Percentiles rank a stretch among this genome's conserved stretches.
Conservation (phyloP, 331 rosid genomes). For the Erythrophleum ivorense region DNA sequence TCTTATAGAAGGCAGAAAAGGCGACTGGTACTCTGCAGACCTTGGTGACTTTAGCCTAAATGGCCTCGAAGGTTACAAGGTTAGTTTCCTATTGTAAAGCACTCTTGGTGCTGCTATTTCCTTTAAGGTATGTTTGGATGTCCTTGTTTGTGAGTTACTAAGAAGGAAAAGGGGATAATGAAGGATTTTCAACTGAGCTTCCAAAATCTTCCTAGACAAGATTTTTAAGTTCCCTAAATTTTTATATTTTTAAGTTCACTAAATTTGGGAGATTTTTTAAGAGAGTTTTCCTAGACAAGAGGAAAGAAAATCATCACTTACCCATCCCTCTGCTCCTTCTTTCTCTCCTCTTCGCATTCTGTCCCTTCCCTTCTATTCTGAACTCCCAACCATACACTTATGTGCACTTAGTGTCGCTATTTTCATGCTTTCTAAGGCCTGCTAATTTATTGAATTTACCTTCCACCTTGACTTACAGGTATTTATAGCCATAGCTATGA, state of each 20-base stretch:
- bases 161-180: too few species aligned
- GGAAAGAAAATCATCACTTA: neutral
- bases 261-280: neutral
- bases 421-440: neutral
- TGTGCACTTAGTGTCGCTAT: neutral
- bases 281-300: neutral
- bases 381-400: neutral
- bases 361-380: neutral
- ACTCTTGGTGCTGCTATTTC: neutral
- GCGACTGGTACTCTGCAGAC: slow-evolving; percentile 47
- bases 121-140: neutral
- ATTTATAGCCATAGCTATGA: slow-evolving; percentile 58
- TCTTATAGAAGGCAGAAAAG: slow-evolving; percentile 48
- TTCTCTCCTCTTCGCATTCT: neutral
- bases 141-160: neutral
- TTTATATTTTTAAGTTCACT: neutral
- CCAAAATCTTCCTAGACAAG: neutral
- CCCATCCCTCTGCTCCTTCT: neutral
- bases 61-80: slow-evolving; percentile 58
- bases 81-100: slow-evolving; percentile 9
- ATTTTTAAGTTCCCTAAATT: too few species aligned
- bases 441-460: neutral
- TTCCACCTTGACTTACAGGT: slow-evolving; percentile 36
- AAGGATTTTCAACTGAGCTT: neutral
- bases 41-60: slow-evolving; percentile 3